Base-by-base conservation (phyloP, 345 rosid species). In the Leavenworthia alabamica region DNA sequence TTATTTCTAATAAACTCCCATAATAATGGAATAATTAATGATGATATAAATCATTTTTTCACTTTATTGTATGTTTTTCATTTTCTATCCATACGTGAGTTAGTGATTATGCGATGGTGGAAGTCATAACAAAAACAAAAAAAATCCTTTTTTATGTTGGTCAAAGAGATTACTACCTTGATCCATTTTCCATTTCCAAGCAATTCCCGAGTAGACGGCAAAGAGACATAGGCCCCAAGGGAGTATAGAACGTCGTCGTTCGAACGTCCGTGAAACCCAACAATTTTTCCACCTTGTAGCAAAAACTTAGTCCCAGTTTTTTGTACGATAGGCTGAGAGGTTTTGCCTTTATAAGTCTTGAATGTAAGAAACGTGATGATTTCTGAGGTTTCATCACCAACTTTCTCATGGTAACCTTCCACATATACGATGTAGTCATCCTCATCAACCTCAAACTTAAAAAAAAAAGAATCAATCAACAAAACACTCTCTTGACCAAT, bases 201-300 rank as follows among this genome's bases (percentile, higher is more conserved):
- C 60, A 68, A 24, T 12, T 31, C 17, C 3, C 3, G 7, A 22
- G 66, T 7, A 35, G 75, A 14, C 6, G 60, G 19, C 3, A 33
- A n/a, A 14, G 57, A 19, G 17, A 62, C 6, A 56, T 63, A 71
- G 23, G 54, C 70, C 4, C 75, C 75, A 2, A 63, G 35, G 5
- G 70, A 40, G 37, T 71, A 51, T 9, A 71, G 29, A 56, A 44
- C 51, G 10, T 62, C 31, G 14, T 62, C 31, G 14, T 22, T 33
- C 0, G 70, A 48, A 44, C 70, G 51, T 19, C 75, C 75, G 22
- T 62, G 64, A 55, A 71, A 71, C n/a, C 75, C 75, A 16, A 56
- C 31, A 65, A 71, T 56, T 43, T 60, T 68, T 19, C 62, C 73
- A 35, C 73, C 67, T 36, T 68, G 60, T 6, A 52, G 62, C 59